A percentile compares a stretch with the other conserved stretches of the same genome.
Conservation (phyloP, 2,329 filamentous ascomycete genomes). For the Scedosporium dehoogii region DNA sequence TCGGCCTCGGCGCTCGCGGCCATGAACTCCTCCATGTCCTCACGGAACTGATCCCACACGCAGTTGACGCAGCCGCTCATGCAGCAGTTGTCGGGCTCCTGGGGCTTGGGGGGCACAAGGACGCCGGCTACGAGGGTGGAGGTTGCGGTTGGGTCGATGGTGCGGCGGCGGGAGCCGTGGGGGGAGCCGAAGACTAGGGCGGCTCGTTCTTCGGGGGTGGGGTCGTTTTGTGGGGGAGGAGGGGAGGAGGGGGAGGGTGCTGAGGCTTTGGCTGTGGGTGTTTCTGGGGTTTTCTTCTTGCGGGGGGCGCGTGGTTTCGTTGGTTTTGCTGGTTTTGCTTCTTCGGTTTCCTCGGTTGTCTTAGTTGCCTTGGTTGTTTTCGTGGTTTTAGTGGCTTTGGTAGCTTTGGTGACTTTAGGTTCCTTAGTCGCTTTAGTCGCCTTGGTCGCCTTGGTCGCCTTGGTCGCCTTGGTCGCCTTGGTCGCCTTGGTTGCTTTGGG, state of each 20-base stretch:
- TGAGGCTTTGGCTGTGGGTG: not conserved
- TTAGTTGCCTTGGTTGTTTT: no score
- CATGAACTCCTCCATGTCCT: constrained; percentile 88
- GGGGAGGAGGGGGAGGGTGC: not conserved
- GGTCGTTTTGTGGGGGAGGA: constrained; percentile 17
- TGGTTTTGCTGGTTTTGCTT: not conserved
- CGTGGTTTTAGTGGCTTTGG: no score
- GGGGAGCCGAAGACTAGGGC: constrained; percentile 74
- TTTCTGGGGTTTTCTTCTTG: not conserved
- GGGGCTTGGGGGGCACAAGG: constrained; percentile 69
- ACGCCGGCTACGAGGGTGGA: constrained; percentile 67
- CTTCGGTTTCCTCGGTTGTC: not conserved
- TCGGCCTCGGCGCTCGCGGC: constrained; percentile 54
- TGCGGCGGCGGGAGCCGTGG: constrained; percentile 50
- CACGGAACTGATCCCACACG: constrained; percentile 85
- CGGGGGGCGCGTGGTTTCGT: not conserved
- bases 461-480: no score
- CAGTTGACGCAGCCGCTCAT: constrained; percentile 99
- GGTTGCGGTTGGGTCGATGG: constrained; percentile 44
- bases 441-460: no score
- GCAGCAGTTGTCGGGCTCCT: constrained; percentile 95
- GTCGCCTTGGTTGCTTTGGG: no score
- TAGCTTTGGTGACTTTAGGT: no score
- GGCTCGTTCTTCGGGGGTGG: constrained; percentile 41
- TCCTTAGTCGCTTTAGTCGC: no score